A percentile compares a stretch with the other conserved stretches of the same genome.
phyloP scores from a whole-genome alignment of 2,329 filamentous ascomycete genomes.

The Colletotrichum sublineola region DNA sequence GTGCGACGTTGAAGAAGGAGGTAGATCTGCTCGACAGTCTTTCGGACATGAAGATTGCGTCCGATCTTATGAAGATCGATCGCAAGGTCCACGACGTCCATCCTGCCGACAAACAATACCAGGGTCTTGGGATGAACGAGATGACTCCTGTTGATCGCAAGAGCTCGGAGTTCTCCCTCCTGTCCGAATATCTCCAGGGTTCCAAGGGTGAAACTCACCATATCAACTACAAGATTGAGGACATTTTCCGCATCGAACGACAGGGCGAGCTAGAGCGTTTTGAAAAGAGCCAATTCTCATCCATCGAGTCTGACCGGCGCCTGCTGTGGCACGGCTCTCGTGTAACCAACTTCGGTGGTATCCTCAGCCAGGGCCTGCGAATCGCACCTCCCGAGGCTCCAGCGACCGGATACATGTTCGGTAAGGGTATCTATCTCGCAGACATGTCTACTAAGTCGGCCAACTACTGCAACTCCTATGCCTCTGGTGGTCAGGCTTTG shows the following conservation, averaged over 20 bases:
- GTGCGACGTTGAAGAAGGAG: constrained; percentile 76
- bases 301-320: constrained; percentile 73
- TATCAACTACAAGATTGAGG: constrained; percentile 70
- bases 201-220: constrained; percentile 77
- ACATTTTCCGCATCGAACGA: constrained; percentile 88
- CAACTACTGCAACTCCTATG: constrained; percentile 76
- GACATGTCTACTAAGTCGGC: constrained; percentile 89
- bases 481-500: constrained; percentile 77
- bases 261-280: constrained; percentile 80
- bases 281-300: constrained; percentile 65
- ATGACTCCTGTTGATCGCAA: constrained; percentile 76
- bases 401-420: constrained; percentile 87
- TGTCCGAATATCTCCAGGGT: constrained; percentile 76
- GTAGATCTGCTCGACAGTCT: constrained; percentile 84
- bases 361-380: constrained; percentile 87
- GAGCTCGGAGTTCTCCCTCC: constrained; percentile 73
- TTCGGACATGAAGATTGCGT: constrained; percentile 87
- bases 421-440: constrained; percentile 89
- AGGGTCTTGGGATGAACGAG: constrained; percentile 78
- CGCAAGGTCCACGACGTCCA: constrained; percentile 64
- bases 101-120: constrained; percentile 79
- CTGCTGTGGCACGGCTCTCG: constrained; percentile 92
- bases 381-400: constrained; percentile 90
- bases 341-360: constrained; percentile 87
- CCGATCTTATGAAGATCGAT: constrained; percentile 80